phyloP scores from a whole-genome alignment of 371 early-diverging fungal species.

The Basidiobolus meristosporus region DNA sequence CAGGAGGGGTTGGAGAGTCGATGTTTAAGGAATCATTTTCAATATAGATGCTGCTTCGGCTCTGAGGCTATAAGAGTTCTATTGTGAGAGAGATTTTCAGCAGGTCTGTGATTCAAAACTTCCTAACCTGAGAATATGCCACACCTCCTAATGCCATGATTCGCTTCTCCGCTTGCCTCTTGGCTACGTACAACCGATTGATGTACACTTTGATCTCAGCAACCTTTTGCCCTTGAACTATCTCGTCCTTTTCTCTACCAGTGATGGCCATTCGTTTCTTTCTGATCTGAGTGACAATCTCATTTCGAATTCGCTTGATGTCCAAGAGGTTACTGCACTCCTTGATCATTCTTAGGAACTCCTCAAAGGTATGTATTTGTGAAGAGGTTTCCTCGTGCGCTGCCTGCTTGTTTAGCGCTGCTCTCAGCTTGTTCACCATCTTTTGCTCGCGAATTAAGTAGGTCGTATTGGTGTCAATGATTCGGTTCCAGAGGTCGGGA shows the following conservation, averaged over 20 bases:
- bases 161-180: slow-evolving; percentile 49
- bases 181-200: slow-evolving; percentile 50
- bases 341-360: slow-evolving; percentile 52
- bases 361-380: slow-evolving; percentile 35
- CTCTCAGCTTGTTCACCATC: slow-evolving; percentile 50
- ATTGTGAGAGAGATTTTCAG: slow-evolving; percentile 8
- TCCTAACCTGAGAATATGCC: slow-evolving; percentile 16
- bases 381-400: slow-evolving; percentile 13
- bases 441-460: slow-evolving; percentile 10
- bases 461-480: no score
- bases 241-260: slow-evolving; percentile 43
- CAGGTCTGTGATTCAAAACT: background rate
- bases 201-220: slow-evolving; percentile 47
- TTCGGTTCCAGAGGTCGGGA: slow-evolving; percentile 71
- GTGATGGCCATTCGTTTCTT: slow-evolving; percentile 35
- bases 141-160: slow-evolving; percentile 36
- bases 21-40: background rate
- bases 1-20: background rate
- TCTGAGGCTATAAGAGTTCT: background rate
- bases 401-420: slow-evolving; percentile 45
- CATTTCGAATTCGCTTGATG: slow-evolving; percentile 40
- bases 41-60: background rate
- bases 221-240: slow-evolving; percentile 67
- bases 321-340: slow-evolving; percentile 41
- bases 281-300: slow-evolving; percentile 52